Percentiles rank a stretch among this genome's conserved stretches.
Evolutionary conservation across 208 protist species (phyloP).

Genomic region (Acanthamoeba healyi): DNA sequence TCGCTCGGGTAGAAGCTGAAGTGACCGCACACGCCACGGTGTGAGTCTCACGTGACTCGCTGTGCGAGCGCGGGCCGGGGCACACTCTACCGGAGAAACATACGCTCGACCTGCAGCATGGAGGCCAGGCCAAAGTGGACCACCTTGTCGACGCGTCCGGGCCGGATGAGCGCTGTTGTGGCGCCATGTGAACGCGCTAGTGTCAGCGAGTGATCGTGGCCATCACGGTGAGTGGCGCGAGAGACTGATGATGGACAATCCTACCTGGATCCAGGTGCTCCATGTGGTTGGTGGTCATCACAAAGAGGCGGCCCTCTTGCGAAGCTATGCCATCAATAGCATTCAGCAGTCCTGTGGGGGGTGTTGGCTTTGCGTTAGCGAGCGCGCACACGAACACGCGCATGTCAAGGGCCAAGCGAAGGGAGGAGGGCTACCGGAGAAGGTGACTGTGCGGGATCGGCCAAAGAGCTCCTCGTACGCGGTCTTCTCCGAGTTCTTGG

Average conservation of each 20-base stretch:
- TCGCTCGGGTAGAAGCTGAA: conserved; percentile 51
- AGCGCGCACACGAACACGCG: no score
- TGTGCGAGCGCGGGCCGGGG: no score
- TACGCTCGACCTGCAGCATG: conserved; percentile 87
- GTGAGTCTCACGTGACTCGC: not conserved
- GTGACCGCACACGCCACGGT: not conserved
- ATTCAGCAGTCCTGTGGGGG: conserved; percentile 96
- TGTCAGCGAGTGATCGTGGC: not conserved
- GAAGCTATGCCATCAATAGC: conserved; percentile 96
- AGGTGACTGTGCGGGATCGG: not conserved
- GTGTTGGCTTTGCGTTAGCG: conserved; percentile 27
- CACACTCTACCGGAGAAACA: conserved; percentile 36
- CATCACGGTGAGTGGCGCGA: not conserved
- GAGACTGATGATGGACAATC: not conserved
- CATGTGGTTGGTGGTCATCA: conserved; percentile 98
- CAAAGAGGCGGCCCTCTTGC: conserved; percentile 95
- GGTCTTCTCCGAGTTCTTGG: not conserved
- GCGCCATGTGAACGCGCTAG: not conserved
- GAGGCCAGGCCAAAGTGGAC: conserved; percentile 92
- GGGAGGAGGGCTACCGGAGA: not conserved
- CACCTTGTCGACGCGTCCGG: conserved; percentile 95
- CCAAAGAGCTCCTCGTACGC: conserved; percentile 45
- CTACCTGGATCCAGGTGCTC: conserved; percentile 89
- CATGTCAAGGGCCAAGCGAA: no score
- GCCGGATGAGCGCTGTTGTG: conserved; percentile 95